Evolutionary conservation across 768 basidiomycete species (phyloP), one percentile per base, ranked within the genome.

Genomic region (Tulasnella sp.): DNA sequence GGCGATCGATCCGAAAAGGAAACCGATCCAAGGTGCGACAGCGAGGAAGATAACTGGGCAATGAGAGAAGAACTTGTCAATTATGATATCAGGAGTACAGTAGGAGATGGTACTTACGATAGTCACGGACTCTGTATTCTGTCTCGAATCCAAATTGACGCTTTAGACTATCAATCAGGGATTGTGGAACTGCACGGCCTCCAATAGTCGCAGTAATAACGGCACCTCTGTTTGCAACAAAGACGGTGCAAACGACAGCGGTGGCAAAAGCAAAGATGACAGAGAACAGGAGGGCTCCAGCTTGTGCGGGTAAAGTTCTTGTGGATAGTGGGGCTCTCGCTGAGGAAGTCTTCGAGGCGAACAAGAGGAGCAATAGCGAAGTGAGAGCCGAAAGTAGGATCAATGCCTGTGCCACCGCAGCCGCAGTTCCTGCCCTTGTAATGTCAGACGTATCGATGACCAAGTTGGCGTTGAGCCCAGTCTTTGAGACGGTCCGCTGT

Each of bases 21-120:
- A 40, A 15, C 37, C 40, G 39, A 44, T 15, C 49, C 49, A 51
- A 28, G 49, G 49, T 19, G 49, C 49, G 40, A 24, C 25, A 20
- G 49, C n/a, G 37, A 51, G 37, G 49, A 51, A 51, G 20, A 44
- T 42, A 22, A 51, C 49, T 51, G 37, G 22, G 5, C 40, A 42
- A 44, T n/a, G 16, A 20, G n/a, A 27, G 7, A 5, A 44, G 6
- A 4, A 4, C 6, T 28, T 8, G 42, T 27, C 22, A 33, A 45
- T 20, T 9, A 32, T n/a, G 19, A 31, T 5, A 9, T 29, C 7
- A 47, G 16, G 34, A 20, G n/a, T n/a, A n/a, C n/a, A n/a, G n/a
- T 20, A 25, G 22, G 47, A 37, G 22, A 19, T 34, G 34, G 35
- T 29, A 51, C 49, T 42, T 34, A 51, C 49, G 49, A 32, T 51